Evolutionary conservation across 805 yeast genomes (phyloP), one percentile per base, ranked within the genome.

Genomic region (Myxozyma melibiosi): DNA sequence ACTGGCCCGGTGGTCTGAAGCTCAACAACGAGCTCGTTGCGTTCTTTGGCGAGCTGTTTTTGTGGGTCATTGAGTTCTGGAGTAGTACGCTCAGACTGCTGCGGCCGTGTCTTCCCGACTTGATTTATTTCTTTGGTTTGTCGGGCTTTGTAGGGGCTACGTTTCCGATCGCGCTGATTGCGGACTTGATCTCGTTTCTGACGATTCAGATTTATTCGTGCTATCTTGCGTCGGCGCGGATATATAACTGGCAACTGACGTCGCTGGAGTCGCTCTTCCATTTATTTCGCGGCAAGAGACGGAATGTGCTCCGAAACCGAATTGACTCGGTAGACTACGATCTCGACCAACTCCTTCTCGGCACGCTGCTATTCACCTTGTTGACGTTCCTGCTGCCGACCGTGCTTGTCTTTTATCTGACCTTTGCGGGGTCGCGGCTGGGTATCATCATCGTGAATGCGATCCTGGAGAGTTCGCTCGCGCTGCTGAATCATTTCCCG

Each of bases 1-100:
- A 84, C 59, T 87, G 91, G 66, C 99, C 99, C 0, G 96, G 92
- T 14, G 99, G 99, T 3, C 84, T 94, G 66, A 94, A 94, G 68
- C 79, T 94, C 51, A 94, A 94, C 70, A 85, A 83, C 57, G 97
- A 90, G 66, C 76, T 94, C 18, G 88, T 97, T 0, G 78, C 76
- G 14, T 95, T 94, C 67, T 78, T 92, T 69, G 96, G 96, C 34
- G 96, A 90, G 55, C 72, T 94, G 46, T 86, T 88, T 64, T 68
- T 87, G 8, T 92, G 97, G 97, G 86, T 90, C 11, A 77, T 91
- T 27, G 81, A 81, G 43, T 81, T 86, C 59, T 88, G 96, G 85
- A 64, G 69, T 8, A 59, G 53, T 9, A 43, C 56, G 6, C 56
- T 71, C n/a, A 53, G 47, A 1, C 20, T 62, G 6, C 50, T 66